phyloP scores from a whole-genome alignment of 2,329 filamentous ascomycete genomes.

The Colletotrichum salicis region DNA sequence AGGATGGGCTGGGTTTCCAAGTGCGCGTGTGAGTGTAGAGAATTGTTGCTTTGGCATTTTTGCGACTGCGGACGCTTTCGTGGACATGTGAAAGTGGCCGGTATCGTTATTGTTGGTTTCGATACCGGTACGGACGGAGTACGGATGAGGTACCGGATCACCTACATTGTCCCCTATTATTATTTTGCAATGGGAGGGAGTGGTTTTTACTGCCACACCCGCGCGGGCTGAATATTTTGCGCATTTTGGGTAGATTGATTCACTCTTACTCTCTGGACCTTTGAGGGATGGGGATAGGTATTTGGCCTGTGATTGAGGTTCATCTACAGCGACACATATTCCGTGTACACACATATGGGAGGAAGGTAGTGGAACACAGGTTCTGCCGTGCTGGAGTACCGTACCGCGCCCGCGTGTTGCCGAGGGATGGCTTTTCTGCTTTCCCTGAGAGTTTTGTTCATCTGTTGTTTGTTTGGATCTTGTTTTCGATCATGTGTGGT shows the following conservation, averaged over 20 bases:
- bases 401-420: neutral
- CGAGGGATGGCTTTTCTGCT: neutral
- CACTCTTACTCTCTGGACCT: neutral
- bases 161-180: too few relatives aligned
- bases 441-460: neutral
- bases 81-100: conserved; percentile 29
- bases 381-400: neutral
- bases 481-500: neutral
- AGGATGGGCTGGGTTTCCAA: neutral
- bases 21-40: too few relatives aligned
- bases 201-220: neutral
- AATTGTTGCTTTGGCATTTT: too few relatives aligned
- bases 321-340: too few relatives aligned
- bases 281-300: neutral
- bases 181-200: neutral
- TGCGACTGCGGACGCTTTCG: neutral
- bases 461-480: neutral
- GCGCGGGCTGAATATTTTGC: neutral
- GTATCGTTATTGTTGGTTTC: neutral
- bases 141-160: too few relatives aligned
- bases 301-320: neutral
- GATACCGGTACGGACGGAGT: neutral
- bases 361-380: too few relatives aligned
- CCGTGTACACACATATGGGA: too few relatives aligned
- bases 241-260: neutral